Evolutionary conservation across 495 filamentous ascomycete species (phyloP).

Genomic region (Aspergillus haitiensis): DNA sequence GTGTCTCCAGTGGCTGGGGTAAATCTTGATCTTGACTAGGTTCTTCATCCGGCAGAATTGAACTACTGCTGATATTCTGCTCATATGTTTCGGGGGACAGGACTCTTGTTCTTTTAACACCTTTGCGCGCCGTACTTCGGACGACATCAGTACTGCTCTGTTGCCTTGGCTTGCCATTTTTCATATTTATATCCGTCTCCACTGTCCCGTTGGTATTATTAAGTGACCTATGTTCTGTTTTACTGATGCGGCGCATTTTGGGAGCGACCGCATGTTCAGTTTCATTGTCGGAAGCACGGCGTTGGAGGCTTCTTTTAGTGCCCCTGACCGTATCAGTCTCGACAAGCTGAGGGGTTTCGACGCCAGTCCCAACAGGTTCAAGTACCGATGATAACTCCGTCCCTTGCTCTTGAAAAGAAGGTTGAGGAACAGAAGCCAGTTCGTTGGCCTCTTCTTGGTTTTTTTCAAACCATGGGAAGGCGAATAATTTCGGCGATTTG

Average conservation of each 20-base stretch:
- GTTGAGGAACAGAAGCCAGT: background rate
- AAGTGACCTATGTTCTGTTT: background rate
- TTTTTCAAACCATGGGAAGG: slow-evolving; percentile 41
- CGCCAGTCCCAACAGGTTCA: background rate
- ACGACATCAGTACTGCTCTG: background rate
- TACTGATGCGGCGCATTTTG: slow-evolving; percentile 17
- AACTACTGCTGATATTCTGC: background rate
- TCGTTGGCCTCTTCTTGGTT: slow-evolving; percentile 13
- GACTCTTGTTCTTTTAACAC: slow-evolving; percentile 20
- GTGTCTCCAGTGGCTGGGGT: background rate
- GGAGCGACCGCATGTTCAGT: background rate
- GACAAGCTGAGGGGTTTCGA: background rate
- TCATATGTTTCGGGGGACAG: slow-evolving; percentile 9
- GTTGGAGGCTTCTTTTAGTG: slow-evolving; percentile 13
- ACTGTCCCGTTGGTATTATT: background rate
- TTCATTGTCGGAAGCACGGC: slow-evolving; percentile 1
- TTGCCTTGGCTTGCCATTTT: background rate
- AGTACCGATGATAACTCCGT: background rate
- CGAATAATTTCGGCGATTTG: slow-evolving; percentile 42
- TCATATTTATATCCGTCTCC: background rate
- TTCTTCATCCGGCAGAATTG: background rate
- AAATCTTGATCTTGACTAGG: background rate
- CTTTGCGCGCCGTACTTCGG: background rate
- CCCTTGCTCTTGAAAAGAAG: background rate
- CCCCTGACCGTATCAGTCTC: background rate